phyloP scores from a whole-genome alignment of 345 rosid genomes.

The Lenwebbia sp. region DNA sequence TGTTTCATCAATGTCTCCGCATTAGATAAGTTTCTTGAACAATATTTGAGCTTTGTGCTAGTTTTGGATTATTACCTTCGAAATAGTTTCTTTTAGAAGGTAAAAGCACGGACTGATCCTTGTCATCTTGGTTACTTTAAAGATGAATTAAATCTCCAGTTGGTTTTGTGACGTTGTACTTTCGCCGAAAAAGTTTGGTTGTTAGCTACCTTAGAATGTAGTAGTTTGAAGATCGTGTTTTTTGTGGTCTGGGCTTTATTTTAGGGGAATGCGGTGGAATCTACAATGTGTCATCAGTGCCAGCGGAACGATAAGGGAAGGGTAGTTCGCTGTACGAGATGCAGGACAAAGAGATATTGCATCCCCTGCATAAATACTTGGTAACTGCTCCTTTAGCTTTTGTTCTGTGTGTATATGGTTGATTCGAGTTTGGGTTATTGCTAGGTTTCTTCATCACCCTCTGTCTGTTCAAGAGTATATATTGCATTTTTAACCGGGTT shows the following conservation, averaged over 20 bases:
- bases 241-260: neutral
- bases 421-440: neutral
- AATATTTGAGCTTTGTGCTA: neutral
- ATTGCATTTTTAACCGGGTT: neutral
- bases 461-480: neutral
- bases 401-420: neutral
- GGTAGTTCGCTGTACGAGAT: slow-evolving; percentile 19
- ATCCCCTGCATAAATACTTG: slow-evolving; percentile 17
- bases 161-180: neutral
- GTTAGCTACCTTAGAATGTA: neutral
- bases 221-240: neutral
- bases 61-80: neutral
- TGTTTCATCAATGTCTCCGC: neutral
- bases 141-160: neutral
- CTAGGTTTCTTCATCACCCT: neutral
- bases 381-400: neutral
- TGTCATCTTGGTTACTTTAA: neutral
- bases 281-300: slow-evolving; percentile 35
- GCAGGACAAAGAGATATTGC: slow-evolving; percentile 26
- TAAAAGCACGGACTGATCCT: neutral
- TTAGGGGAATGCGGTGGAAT: slow-evolving; percentile 8
- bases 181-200: neutral
- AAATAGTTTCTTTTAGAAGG: neutral
- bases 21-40: neutral
- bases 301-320: slow-evolving; percentile 28